phyloP scores from a whole-genome alignment of 179 eudicot species.

The Silene vulgaris region DNA sequence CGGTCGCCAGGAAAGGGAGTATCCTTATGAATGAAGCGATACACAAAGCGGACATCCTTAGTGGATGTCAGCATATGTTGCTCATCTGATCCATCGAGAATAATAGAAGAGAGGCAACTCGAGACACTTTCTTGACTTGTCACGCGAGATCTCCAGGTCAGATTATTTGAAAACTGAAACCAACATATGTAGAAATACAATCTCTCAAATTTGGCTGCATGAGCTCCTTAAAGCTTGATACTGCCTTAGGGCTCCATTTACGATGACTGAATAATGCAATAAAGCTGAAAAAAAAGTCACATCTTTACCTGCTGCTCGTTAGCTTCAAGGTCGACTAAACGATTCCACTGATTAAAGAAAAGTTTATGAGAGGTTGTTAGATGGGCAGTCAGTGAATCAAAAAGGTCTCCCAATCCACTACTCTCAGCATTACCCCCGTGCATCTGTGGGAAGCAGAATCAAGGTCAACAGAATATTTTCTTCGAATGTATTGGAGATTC shows the following conservation, averaged over 20 bases:
- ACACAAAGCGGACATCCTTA: slow-evolving; percentile 50
- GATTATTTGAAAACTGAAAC: slow-evolving; percentile 50
- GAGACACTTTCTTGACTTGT: slow-evolving; percentile 38
- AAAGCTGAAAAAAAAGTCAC: background rate
- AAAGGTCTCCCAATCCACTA: slow-evolving; percentile 75
- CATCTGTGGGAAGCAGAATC: slow-evolving; percentile 43
- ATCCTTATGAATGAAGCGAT: slow-evolving; percentile 64
- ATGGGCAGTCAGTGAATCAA: slow-evolving; percentile 68
- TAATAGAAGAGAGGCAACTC: slow-evolving; percentile 52
- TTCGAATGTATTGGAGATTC: slow-evolving; percentile 6
- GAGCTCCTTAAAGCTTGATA: background rate
- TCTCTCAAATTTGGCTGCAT: background rate
- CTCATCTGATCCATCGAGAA: slow-evolving; percentile 66
- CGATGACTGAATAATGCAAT: background rate
- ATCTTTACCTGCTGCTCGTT: slow-evolving; percentile 62
- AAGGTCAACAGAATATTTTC: background rate
- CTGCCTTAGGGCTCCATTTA: background rate
- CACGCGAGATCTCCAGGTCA: slow-evolving; percentile 40
- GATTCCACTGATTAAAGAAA: slow-evolving; percentile 82
- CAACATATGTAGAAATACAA: slow-evolving; percentile 21
- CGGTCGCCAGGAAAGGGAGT: slow-evolving; percentile 23
- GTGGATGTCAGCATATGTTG: slow-evolving; percentile 27
- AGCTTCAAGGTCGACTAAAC: slow-evolving; percentile 84
- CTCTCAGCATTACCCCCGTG: slow-evolving; percentile 77
- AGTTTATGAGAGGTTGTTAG: slow-evolving; percentile 53